phyloP scores from a whole-genome alignment of 164 flowering plant species.

The Nymphaea colorata region DNA sequence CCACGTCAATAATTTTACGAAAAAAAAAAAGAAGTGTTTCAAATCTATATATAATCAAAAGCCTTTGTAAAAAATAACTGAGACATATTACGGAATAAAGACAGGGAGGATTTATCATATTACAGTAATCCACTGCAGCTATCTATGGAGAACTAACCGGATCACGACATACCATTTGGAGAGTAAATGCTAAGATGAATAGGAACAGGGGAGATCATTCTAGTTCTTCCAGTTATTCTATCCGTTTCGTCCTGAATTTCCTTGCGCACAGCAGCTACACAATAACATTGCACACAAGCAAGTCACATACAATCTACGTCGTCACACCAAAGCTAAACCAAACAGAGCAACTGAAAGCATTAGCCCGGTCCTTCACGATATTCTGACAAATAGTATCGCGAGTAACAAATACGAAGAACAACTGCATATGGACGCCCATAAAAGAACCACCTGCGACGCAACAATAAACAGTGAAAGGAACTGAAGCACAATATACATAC shows the following conservation, averaged over 20 bases:
- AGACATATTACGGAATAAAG: too few species aligned
- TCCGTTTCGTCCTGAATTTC: slow-evolving; percentile 96
- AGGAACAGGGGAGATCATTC: slow-evolving; percentile 86
- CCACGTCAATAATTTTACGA: neutral
- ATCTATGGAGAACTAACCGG: neutral
- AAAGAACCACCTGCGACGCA: neutral
- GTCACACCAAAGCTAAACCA: neutral
- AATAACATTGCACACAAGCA: slow-evolving; percentile 3
- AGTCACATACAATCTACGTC: too few species aligned
- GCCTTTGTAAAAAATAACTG: too few species aligned
- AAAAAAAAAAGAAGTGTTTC: neutral
- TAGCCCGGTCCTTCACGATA: neutral
- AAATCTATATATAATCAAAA: too few species aligned
- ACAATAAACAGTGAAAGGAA: neutral
- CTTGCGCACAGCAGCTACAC: slow-evolving; percentile 72
- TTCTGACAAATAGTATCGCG: neutral
- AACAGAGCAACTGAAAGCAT: neutral
- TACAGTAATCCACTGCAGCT: too few species aligned
- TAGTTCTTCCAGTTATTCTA: slow-evolving; percentile 70
- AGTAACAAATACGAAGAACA: neutral
- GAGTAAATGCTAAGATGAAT: slow-evolving; percentile 93
- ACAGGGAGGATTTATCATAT: too few species aligned
- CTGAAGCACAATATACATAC: slow-evolving; percentile 15
- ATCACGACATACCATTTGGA: slow-evolving; percentile 53
- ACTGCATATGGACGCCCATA: too few species aligned